These are phyloP conservation scores for Alopecurus myosuroides DNA, from an alignment of 176 grass and related monocot species.

Conservation along the genomic window DNA sequence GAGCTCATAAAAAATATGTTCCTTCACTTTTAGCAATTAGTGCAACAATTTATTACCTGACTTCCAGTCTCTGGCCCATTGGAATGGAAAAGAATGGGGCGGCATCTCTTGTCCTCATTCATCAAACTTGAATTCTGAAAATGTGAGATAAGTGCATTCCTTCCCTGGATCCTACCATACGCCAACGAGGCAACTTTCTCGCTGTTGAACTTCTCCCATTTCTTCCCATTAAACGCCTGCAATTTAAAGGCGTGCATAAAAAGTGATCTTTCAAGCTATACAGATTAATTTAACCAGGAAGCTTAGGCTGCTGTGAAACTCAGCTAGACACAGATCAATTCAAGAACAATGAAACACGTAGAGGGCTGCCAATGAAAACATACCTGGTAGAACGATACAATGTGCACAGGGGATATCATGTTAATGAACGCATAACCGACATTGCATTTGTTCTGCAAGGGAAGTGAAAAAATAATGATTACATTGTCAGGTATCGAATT, in stretches of 20 bases:
- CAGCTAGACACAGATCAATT: neutral
- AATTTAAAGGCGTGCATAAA: slow-evolving; percentile 1
- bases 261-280: slow-evolving; percentile 1
- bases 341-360: slow-evolving; percentile 1
- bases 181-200: slow-evolving; percentile 92
- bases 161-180: slow-evolving; percentile 93
- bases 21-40: neutral
- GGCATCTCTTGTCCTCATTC: slow-evolving; percentile 95
- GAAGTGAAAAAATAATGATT: slow-evolving; percentile 11
- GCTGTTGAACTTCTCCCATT: slow-evolving; percentile 99
- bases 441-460: slow-evolving; percentile 97
- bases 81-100: slow-evolving; percentile 87
- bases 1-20: neutral
- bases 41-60: slow-evolving; percentile 40
- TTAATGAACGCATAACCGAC: slow-evolving; percentile 99
- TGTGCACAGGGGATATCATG: slow-evolving; percentile 82
- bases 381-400: slow-evolving; percentile 90
- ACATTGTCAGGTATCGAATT: neutral
- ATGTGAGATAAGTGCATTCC: slow-evolving; percentile 69
- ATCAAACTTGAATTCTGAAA: slow-evolving; percentile 98
- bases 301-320: slow-evolving; percentile 9
- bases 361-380: slow-evolving; percentile 1
- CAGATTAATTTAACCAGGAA: neutral
- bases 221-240: slow-evolving; percentile 90
- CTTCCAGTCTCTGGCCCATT: slow-evolving; percentile 43